These are phyloP conservation scores for Nigrospora oryzae DNA, from an alignment of 2,329 filamentous ascomycete species.

Conservation along the genomic window DNA sequence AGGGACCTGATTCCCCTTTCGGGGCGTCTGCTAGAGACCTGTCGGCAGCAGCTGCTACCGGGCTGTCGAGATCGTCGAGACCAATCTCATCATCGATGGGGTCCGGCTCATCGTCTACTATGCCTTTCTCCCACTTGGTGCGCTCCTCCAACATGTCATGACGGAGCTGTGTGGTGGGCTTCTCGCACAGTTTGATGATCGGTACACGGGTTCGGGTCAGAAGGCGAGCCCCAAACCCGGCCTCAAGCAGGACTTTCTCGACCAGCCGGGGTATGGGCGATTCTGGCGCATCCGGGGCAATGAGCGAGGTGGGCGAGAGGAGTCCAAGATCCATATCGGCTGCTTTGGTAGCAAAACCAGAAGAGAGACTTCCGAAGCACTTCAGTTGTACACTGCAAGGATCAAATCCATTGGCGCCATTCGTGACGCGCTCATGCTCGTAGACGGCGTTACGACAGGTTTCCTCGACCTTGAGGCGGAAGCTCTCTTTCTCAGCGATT, in stretches of 20 bases:
- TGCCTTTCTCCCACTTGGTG: conserved; percentile 60
- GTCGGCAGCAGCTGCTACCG: neutral
- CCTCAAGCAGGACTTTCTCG: conserved; percentile 64
- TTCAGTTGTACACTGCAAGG: conserved; percentile 55
- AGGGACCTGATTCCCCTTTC: neutral
- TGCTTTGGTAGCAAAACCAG: conserved; percentile 79
- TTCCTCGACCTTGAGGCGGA: conserved; percentile 55
- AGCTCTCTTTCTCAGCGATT: conserved; percentile 61
- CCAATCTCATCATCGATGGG: conserved; percentile 22
- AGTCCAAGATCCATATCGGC: conserved; percentile 88
- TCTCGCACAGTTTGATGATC: conserved; percentile 79
- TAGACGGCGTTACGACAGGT: conserved; percentile 54
- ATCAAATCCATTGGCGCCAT: conserved; percentile 35
- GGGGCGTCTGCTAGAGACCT: neutral
- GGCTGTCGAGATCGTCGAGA: conserved; percentile 14
- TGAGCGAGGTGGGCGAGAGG: conserved; percentile 52
- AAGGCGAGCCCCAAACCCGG: conserved; percentile 67
- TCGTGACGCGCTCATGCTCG: conserved; percentile 36
- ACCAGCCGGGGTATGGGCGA: conserved; percentile 64
- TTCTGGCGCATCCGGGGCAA: conserved; percentile 42
- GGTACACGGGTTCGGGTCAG: conserved; percentile 74
- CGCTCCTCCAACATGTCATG: conserved; percentile 56
- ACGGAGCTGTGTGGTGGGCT: conserved; percentile 52
- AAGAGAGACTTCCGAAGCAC: conserved; percentile 75
- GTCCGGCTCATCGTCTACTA: conserved; percentile 28